Evolutionary conservation across 2,329 filamentous ascomycete species (phyloP), one percentile per base, ranked within the genome.

Genomic region (Leptoxyphium fumago): DNA sequence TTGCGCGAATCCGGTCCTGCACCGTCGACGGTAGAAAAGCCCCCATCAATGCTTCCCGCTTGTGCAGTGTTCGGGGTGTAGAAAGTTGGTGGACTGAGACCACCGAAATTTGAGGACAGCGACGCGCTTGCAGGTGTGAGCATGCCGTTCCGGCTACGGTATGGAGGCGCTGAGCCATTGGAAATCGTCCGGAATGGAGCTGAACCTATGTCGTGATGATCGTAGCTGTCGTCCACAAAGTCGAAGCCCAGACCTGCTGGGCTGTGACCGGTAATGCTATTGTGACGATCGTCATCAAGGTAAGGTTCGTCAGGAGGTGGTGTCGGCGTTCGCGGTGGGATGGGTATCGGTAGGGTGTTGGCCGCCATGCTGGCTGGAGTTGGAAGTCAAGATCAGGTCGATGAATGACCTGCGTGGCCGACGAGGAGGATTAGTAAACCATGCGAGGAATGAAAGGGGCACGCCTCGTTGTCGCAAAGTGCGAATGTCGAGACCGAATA

Each of bases 321-420:
- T 53, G 78, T 79, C 10, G 77, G 77, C 29, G 78, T 80, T 52
- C 75, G 70, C 45, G 78, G 77, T 48, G 75, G 77, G 38, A 71
- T 61, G 45, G 75, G 75, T 49, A 77, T 69, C 42, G 75, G 72
- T 50, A 76, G 32, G 32, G 13, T 67, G 51, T 67, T 67, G 46
- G 75, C 71, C 49, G 75, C 75, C 78, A 81, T 82, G 53, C 49
- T 52, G 44, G 50, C 21, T 26, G 21, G 7, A 26, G 3, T 26
- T 26, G 21, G 7, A 26, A 7, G 3, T 26, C 7, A 7, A 26
- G 21, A 26, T 26, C 21, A 26, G 21, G 21, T 26, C 21, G 7
- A 7, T 26, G 21, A 26, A 26, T 26, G 21, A 26, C 21, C 21
- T 26, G 21, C 21, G 21, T 26, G 21, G 21, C 21, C 21, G 21